Evolutionary conservation across 257 asterid genomes (phyloP), one percentile per base, ranked within the genome.

Genomic region (Solanum dulcamara): DNA sequence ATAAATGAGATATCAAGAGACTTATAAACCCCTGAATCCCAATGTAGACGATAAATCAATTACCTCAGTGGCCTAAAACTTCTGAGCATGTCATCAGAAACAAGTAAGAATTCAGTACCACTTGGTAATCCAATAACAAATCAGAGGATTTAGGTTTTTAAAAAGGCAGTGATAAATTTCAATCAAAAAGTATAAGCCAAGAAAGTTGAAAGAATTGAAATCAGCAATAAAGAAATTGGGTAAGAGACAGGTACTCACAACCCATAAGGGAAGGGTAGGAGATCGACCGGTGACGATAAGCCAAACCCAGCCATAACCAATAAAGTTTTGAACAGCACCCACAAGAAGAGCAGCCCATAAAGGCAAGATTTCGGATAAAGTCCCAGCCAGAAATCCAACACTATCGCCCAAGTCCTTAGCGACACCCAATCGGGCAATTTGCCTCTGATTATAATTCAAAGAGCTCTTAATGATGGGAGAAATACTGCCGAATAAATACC

Each of bases 291-390:
- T 86, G 70, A 89, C 85, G 70, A 91, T 44, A 28, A 91, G 94
- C 94, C 94, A 91, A 85, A 91, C 94, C 91, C 91, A 90, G 20
- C 94, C 94, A 62, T 91, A 91, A 2, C 92, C 94, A 12, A 91
- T 60, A n/a, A 91, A 86, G 51, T 91, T 91, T 85, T 87, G 89
- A 1, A 87, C 10, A 55, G 89, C 94, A 81, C 94, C 94, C 38
- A 91, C 88, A 60, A 91, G 88, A 62, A 91, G 92, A 85, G 90
- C 87, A 53, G 80, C 94, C 94, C 94, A 91, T 17, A 91, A 70
- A 28, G 94, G 94, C 84, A 91, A 88, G 33, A 88, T 48, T 87
- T 91, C 93, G 26, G 89, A 89, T 28, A 91, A 86, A 88, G 74
- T 86, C 37, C 92, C 93, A 67, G 93, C 91, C 86, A 91, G 84